These are phyloP conservation scores for Letharia columbiana DNA, from an alignment of 495 filamentous ascomycete genomes.

Conservation along the genomic window DNA sequence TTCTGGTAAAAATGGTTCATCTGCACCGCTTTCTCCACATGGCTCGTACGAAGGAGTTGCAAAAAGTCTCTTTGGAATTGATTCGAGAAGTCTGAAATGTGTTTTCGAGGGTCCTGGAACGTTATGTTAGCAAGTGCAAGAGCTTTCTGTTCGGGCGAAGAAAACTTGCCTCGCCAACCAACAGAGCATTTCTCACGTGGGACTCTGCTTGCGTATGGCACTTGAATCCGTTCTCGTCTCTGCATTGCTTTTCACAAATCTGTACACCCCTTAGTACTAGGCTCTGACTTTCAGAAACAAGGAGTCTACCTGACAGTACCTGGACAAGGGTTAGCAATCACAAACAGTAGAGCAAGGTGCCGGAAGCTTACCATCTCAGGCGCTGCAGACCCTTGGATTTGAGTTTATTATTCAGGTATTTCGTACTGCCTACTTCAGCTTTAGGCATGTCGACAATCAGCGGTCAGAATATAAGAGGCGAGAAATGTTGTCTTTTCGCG, in stretches of 20 bases:
- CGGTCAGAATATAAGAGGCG: too few relatives aligned
- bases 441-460: slow-evolving; percentile 55
- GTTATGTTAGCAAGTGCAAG: background rate
- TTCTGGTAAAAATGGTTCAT: slow-evolving; percentile 92
- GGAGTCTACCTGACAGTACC: background rate
- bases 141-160: background rate
- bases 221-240: slow-evolving; percentile 49
- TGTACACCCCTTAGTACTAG: slow-evolving; percentile 41
- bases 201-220: slow-evolving; percentile 68
- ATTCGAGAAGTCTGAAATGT: slow-evolving; percentile 62
- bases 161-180: slow-evolving; percentile 3
- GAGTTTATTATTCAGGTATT: slow-evolving; percentile 79
- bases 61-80: slow-evolving; percentile 80
- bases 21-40: slow-evolving; percentile 77
- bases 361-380: slow-evolving; percentile 60
- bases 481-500: background rate
- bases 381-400: slow-evolving; percentile 83
- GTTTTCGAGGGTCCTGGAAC: background rate
- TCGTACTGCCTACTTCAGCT: slow-evolving; percentile 82
- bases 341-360: background rate
- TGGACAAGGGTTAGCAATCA: background rate
- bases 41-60: slow-evolving; percentile 60
- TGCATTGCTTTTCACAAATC: slow-evolving; percentile 41
- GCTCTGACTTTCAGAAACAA: background rate
- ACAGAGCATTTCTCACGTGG: slow-evolving; percentile 66